These are phyloP conservation scores for Populus tremula DNA, from an alignment of 345 rosid species.

Conservation along the genomic window DNA sequence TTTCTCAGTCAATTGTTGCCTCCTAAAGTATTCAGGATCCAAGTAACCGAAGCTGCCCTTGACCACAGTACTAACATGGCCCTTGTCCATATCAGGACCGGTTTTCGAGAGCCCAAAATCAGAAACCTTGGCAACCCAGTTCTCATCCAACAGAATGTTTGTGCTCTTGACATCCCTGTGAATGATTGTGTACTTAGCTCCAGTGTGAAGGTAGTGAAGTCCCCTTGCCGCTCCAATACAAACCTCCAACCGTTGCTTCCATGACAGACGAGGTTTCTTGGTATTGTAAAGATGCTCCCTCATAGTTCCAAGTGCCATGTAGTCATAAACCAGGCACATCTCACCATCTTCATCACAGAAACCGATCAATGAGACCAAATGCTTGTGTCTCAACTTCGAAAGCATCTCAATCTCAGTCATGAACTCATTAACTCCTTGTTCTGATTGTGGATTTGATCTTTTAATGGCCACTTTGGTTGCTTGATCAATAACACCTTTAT, in stretches of 20 bases:
- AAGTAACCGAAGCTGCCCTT: conserved; percentile 90
- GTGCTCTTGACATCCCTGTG: conserved; percentile 94
- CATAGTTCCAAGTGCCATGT: conserved; percentile 81
- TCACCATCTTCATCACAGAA: conserved; percentile 81
- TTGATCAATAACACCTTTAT: conserved; percentile 63
- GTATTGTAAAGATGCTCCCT: conserved; percentile 67
- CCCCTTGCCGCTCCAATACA: conserved; percentile 85
- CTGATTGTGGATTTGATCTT: conserved; percentile 69
- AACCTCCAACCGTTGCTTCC: conserved; percentile 75
- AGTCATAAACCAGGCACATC: conserved; percentile 80
- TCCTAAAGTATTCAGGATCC: conserved; percentile 80
- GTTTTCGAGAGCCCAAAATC: conserved; percentile 83
- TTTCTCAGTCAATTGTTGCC: conserved; percentile 84
- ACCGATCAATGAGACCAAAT: conserved; percentile 79
- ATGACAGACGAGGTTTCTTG: conserved; percentile 47
- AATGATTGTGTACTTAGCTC: conserved; percentile 81
- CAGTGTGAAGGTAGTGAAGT: conserved; percentile 85
- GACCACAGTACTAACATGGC: conserved; percentile 81
- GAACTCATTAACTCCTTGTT: conserved; percentile 83
- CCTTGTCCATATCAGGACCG: conserved; percentile 71
- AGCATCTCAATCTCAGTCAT: conserved; percentile 81
- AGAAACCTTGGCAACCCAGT: conserved; percentile 82
- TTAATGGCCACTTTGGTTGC: conserved; percentile 63
- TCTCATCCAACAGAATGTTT: conserved; percentile 78
- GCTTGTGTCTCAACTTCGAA: conserved; percentile 80